Conservation (phyloP, 2,329 filamentous ascomycete species). For the Huntiella decipiens region DNA sequence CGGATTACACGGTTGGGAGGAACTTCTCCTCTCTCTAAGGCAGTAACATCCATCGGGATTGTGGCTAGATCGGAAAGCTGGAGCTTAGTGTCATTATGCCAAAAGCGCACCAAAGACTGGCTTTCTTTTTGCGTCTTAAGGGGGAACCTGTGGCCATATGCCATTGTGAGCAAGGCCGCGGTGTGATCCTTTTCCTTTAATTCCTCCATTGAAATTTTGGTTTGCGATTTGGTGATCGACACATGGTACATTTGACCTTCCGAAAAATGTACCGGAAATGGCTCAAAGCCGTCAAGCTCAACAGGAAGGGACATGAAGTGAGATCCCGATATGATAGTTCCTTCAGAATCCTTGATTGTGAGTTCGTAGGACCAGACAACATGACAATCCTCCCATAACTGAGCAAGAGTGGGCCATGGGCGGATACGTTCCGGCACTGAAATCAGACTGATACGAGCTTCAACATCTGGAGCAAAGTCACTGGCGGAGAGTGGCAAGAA, state of each 20-base stretch:
- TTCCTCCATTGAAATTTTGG: constrained; percentile 1
- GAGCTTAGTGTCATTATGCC: not conserved
- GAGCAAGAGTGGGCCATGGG: constrained; percentile 28
- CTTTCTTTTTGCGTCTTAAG: not conserved
- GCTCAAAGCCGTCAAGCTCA: constrained; percentile 20
- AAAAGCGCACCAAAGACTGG: constrained; percentile 1
- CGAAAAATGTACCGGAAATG: constrained; percentile 25
- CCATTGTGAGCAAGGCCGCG: constrained; percentile 1
- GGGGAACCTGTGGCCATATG: constrained; percentile 4
- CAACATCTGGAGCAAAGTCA: constrained; percentile 19
- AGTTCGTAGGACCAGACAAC: constrained; percentile 17
- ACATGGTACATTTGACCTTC: constrained; percentile 20
- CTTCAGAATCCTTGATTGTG: constrained; percentile 20
- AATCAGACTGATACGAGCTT: constrained; percentile 20
- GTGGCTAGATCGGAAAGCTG: constrained; percentile 3
- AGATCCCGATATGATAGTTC: constrained; percentile 16
- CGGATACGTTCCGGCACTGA: constrained; percentile 22
- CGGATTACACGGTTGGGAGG: constrained; percentile 16
- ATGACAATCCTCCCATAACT: constrained; percentile 20
- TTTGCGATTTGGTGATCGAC: constrained; percentile 14
- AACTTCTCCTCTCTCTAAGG: constrained; percentile 15
- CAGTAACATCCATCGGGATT: not conserved
- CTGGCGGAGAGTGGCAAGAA: constrained; percentile 43
- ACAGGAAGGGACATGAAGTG: constrained; percentile 28
- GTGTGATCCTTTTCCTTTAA: constrained; percentile 16